Evolutionary conservation across 306 rosid genomes (phyloP).

Genomic region (Cucumis cinereus): DNA sequence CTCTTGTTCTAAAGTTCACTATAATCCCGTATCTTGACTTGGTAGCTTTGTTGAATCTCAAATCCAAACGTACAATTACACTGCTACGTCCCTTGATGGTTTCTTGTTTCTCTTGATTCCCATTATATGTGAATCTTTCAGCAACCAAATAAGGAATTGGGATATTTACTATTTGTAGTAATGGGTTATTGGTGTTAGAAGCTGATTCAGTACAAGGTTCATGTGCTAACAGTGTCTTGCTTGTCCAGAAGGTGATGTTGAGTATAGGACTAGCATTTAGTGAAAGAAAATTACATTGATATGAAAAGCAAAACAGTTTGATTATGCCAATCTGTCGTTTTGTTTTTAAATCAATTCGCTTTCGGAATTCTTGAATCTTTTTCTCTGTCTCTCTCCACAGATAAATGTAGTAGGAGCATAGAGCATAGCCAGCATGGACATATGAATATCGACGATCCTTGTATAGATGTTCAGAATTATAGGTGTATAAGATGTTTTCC

Average conservation of each 20-base stretch:
- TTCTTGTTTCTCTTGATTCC: conserved; percentile 1
- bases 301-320: conserved; percentile 84
- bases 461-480: conserved; percentile 85
- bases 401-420: conserved; percentile 51
- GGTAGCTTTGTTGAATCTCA: not conserved
- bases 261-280: conserved; percentile 66
- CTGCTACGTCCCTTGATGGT: not conserved
- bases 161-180: not conserved
- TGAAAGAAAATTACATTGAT: conserved; percentile 61
- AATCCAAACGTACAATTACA: not conserved
- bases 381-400: conserved; percentile 33
- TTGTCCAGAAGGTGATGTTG: conserved; percentile 56
- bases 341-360: not conserved
- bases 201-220: not conserved
- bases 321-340: not conserved
- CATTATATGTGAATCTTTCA: not conserved
- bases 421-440: conserved; percentile 53
- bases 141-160: not conserved
- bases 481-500: conserved; percentile 27
- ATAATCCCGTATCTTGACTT: not conserved
- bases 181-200: not conserved
- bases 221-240: not conserved
- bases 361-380: not conserved
- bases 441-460: conserved; percentile 95
- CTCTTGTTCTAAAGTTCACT: not conserved